phyloP scores from a whole-genome alignment of 805 yeast genomes.

The Kuraishia borneana region DNA sequence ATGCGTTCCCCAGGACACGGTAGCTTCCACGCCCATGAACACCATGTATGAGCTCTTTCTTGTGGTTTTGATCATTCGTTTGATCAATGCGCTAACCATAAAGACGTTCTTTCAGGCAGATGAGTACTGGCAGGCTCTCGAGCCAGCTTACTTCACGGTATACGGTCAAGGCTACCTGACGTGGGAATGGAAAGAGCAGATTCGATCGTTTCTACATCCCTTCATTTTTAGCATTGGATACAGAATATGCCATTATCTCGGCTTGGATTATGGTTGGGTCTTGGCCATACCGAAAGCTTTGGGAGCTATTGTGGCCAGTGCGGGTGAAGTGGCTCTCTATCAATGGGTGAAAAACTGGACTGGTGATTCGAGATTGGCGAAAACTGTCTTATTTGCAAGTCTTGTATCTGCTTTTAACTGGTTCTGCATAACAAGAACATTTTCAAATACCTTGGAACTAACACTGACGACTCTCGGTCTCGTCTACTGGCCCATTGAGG shows the following conservation, averaged over 20 bases:
- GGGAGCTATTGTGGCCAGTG: conserved; percentile 59
- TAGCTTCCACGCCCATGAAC: no score
- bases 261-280: conserved; percentile 28
- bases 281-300: conserved; percentile 49
- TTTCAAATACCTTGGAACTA: conserved; percentile 77
- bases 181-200: conserved; percentile 85
- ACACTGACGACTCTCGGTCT: conserved; percentile 56
- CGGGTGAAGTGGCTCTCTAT: conserved; percentile 56
- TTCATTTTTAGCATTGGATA: conserved; percentile 45
- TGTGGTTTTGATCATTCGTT: conserved; percentile 28
- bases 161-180: conserved; percentile 78
- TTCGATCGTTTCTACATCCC: conserved; percentile 78
- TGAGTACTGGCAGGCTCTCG: conserved; percentile 87
- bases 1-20: no score
- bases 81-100: conserved; percentile 52
- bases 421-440: conserved; percentile 71
- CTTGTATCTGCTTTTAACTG: conserved; percentile 69
- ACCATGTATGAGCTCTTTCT: conserved; percentile 3
- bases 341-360: conserved; percentile 24
- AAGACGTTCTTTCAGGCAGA: conserved; percentile 90
- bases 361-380: conserved; percentile 22
- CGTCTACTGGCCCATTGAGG: conserved; percentile 48
- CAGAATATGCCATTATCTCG: conserved; percentile 18
- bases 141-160: conserved; percentile 73
- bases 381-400: conserved; percentile 35